Evolutionary conservation across 306 rosid genomes (phyloP).

Genomic region (Aeschynomene evenia): DNA sequence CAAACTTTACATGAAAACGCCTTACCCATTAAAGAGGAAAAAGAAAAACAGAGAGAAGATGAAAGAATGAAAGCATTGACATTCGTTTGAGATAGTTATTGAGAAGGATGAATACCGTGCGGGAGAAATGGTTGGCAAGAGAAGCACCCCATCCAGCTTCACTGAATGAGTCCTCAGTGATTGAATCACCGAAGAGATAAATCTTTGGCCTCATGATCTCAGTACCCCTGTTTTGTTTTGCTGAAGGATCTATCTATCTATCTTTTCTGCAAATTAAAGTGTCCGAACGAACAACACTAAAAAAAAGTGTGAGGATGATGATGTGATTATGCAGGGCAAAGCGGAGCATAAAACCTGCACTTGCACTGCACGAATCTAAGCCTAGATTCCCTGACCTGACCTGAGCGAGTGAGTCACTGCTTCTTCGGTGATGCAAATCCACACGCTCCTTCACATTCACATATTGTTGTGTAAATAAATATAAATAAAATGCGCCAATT

Average conservation of each 20-base stretch:
- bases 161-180: constrained; percentile 65
- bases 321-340: background rate
- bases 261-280: background rate
- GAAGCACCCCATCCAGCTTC: constrained; percentile 90
- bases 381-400: background rate
- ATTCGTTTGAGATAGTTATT: background rate
- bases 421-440: background rate
- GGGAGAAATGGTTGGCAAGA: constrained; percentile 71
- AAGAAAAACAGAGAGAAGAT: background rate
- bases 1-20: background rate
- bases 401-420: background rate
- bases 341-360: background rate
- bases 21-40: too few species aligned
- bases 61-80: background rate
- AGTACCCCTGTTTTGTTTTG: background rate
- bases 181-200: constrained; percentile 85
- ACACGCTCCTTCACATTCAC: background rate
- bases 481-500: background rate
- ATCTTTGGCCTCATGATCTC: constrained; percentile 62
- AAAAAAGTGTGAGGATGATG: background rate
- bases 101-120: constrained; percentile 43
- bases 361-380: background rate
- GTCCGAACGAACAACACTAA: too few species aligned
- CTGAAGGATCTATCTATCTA: too few species aligned
- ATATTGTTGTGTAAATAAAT: background rate